These are phyloP conservation scores for Entomortierella parvispora DNA, from an alignment of 192 early-diverging fungal genomes.

Conservation along the genomic window DNA sequence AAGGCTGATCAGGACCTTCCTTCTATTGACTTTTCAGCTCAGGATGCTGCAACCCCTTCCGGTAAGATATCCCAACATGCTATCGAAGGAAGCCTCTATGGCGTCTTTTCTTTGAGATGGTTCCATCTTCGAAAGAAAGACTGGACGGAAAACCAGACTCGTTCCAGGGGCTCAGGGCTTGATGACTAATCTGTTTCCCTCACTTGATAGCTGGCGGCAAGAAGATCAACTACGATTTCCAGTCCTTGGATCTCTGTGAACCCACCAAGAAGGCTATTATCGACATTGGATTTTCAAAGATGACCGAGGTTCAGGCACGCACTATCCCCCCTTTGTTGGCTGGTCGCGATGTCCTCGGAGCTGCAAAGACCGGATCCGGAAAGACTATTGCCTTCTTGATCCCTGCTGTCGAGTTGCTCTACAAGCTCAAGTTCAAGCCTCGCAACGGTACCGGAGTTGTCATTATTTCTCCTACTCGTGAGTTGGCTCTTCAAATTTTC, in stretches of 20 bases:
- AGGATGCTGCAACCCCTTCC: conserved; percentile 16
- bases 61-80: background rate
- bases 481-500: conserved; percentile 98
- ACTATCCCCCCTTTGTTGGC: conserved; percentile 95
- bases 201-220: conserved; percentile 21
- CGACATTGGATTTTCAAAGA: conserved; percentile 92
- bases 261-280: conserved; percentile 83
- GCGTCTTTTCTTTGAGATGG: background rate
- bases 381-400: conserved; percentile 98
- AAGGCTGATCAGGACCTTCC: conserved; percentile 32
- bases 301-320: conserved; percentile 98
- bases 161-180: no score
- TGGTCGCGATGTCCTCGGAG: conserved; percentile 96
- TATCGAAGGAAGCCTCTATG: background rate
- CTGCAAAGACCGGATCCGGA: conserved; percentile 97
- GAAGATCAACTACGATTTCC: conserved; percentile 72
- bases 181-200: no score
- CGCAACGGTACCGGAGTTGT: conserved; percentile 95
- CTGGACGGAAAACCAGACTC: no score
- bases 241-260: conserved; percentile 81
- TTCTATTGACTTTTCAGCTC: conserved; percentile 40
- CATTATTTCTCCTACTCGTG: conserved; percentile 97
- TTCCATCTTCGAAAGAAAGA: no score
- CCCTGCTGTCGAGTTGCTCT: conserved; percentile 92
- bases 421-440: conserved; percentile 93